These are phyloP conservation scores for Skeletonema menzelii DNA, from an alignment of 108 stramenopile species.

Conservation along the genomic window DNA sequence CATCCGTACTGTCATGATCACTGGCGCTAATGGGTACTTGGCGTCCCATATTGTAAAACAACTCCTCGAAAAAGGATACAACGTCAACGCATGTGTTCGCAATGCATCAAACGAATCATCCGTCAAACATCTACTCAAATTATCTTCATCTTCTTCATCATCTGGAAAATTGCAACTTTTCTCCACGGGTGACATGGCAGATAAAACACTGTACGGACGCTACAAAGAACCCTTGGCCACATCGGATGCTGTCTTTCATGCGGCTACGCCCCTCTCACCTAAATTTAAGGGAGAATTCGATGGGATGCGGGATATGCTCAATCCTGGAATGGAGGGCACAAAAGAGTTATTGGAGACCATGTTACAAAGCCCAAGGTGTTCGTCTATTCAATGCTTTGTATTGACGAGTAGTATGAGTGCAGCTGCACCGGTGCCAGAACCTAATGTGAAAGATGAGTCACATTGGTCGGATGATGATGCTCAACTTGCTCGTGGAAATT, in stretches of 20 bases:
- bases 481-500: constrained; percentile 19
- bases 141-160: constrained; percentile 7
- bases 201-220: constrained; percentile 1
- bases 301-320: constrained; percentile 26
- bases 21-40: constrained; percentile 82
- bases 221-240: constrained; percentile 15
- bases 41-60: constrained; percentile 63
- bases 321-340: constrained; percentile 36
- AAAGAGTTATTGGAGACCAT: constrained; percentile 21
- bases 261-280: constrained; percentile 30
- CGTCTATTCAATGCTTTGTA: constrained; percentile 24
- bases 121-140: constrained; percentile 18
- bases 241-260: constrained; percentile 40
- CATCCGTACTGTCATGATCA: constrained; percentile 45
- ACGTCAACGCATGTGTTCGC: constrained; percentile 40
- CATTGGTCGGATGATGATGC: constrained; percentile 32
- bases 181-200: constrained; percentile 40
- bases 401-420: constrained; percentile 35
- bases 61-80: constrained; percentile 30
- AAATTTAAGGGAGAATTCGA: constrained; percentile 31
- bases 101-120: constrained; percentile 24
- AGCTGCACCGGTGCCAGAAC: constrained; percentile 29
- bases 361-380: background rate
- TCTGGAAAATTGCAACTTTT: constrained; percentile 30
- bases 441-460: constrained; percentile 23